These are phyloP conservation scores for Trichosporon asahii DNA, from an alignment of 1,284 basidiomycete genomes.

Conservation along the genomic window DNA sequence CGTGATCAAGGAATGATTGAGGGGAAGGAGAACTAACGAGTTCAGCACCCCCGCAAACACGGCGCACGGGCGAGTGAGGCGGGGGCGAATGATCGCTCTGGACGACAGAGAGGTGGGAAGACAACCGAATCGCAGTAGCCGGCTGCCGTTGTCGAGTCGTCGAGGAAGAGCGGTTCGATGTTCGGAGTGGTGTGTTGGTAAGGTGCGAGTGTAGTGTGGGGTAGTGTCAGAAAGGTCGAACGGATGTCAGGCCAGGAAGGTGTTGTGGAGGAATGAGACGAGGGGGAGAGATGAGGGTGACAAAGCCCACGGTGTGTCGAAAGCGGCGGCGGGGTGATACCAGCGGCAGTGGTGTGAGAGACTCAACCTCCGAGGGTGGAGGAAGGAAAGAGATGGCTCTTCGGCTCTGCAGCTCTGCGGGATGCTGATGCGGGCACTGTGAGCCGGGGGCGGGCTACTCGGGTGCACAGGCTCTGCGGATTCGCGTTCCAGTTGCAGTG, in stretches of 20 bases:
- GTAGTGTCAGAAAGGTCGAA: neutral
- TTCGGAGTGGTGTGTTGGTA: neutral
- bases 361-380: neutral
- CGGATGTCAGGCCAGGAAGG: neutral
- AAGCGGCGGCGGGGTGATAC: neutral
- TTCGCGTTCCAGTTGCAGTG: neutral
- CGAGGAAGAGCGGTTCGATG: neutral
- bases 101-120: neutral
- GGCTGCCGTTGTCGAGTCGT: neutral
- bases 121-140: neutral
- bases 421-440: neutral
- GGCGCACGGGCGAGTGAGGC: constrained; percentile 7
- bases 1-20: neutral
- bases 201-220: neutral
- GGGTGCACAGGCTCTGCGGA: neutral
- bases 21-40: neutral
- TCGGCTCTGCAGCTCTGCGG: neutral
- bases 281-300: neutral
- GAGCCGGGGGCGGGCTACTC: neutral
- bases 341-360: neutral
- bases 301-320: neutral
- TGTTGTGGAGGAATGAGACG: neutral
- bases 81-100: constrained; percentile 4
- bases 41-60: constrained; percentile 9
- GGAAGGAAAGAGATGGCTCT: neutral